A percentile compares a stretch with the other conserved stretches of the same genome.
phyloP scores from a whole-genome alignment of 345 rosid genomes.

The Aquilaria sinensis region DNA sequence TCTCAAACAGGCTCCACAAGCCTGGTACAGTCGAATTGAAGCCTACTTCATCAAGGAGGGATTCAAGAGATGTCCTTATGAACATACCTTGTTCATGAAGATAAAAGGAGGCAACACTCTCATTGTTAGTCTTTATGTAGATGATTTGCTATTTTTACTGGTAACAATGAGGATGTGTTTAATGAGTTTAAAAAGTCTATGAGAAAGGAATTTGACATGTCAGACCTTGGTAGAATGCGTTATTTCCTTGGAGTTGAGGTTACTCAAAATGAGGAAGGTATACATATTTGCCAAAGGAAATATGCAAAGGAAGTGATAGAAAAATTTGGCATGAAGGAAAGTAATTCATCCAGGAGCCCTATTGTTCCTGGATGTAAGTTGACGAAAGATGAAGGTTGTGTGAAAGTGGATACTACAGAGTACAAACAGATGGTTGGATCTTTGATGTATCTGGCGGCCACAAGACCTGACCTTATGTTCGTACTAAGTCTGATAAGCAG shows the following conservation, averaged over 20 bases:
- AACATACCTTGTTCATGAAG: constrained; percentile 1
- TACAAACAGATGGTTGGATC: no score
- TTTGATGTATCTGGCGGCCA: no score
- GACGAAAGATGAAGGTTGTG: no score
- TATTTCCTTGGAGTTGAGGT: background rate
- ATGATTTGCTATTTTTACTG: background rate
- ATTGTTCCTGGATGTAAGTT: no score
- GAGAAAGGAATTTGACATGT: background rate
- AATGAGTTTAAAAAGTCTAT: background rate
- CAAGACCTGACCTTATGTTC: background rate
- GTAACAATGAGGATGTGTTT: background rate
- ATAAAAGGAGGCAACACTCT: background rate
- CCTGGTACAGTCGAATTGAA: constrained; percentile 8
- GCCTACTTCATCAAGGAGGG: background rate
- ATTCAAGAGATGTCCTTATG: constrained; percentile 3
- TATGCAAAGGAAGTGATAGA: background rate
- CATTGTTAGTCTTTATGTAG: background rate
- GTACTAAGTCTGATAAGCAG: background rate
- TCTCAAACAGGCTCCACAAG: background rate
- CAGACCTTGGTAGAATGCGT: background rate
- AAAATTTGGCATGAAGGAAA: background rate
- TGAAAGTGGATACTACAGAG: no score
- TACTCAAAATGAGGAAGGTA: background rate
- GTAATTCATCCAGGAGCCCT: no score
- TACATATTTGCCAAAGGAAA: background rate